Conservation (phyloP, 2,329 filamentous ascomycete species). For the Talaromyces sp. region DNA sequence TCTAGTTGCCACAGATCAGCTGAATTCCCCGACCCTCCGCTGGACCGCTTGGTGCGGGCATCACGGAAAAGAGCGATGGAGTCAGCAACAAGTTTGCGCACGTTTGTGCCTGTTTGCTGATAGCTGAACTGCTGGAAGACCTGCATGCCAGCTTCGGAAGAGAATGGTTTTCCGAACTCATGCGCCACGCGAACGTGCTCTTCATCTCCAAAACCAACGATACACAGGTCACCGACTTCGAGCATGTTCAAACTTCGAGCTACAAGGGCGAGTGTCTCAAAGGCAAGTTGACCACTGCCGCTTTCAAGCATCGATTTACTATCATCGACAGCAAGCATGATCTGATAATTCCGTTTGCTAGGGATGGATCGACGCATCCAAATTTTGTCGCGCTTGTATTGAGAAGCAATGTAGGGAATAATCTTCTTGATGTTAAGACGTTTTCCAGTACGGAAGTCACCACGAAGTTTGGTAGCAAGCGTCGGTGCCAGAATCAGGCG, state of each 20-base stretch:
- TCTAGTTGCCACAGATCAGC: constrained; percentile 89
- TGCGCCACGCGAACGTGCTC: constrained; percentile 74
- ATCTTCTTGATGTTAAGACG: constrained; percentile 99
- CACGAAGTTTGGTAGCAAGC: constrained; percentile 90
- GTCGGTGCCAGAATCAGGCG: constrained; percentile 93
- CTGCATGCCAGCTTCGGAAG: constrained; percentile 72
- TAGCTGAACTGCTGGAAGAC: constrained; percentile 84
- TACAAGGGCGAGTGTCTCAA: constrained; percentile 91
- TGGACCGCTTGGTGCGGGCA: constrained; percentile 59
- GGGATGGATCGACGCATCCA: constrained; percentile 95
- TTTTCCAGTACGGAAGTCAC: constrained; percentile 95
- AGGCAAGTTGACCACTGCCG: constrained; percentile 70
- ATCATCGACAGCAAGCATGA: constrained; percentile 95
- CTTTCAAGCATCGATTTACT: constrained; percentile 88
- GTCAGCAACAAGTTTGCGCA: constrained; percentile 68
- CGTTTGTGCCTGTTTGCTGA: constrained; percentile 77
- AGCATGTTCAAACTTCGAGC: constrained; percentile 83
- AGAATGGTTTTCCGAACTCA: constrained; percentile 76
- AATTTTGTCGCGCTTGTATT: constrained; percentile 99
- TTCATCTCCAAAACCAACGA: constrained; percentile 78
- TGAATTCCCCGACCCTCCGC: constrained; percentile 36
- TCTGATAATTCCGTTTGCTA: constrained; percentile 91
- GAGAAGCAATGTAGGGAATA: constrained; percentile 96
- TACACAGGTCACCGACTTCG: constrained; percentile 87
- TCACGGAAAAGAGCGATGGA: constrained; percentile 77